A percentile compares a stretch with the other conserved stretches of the same genome.
phyloP scores from a whole-genome alignment of 1,284 basidiomycete genomes.

The Thecaphora frezii region DNA sequence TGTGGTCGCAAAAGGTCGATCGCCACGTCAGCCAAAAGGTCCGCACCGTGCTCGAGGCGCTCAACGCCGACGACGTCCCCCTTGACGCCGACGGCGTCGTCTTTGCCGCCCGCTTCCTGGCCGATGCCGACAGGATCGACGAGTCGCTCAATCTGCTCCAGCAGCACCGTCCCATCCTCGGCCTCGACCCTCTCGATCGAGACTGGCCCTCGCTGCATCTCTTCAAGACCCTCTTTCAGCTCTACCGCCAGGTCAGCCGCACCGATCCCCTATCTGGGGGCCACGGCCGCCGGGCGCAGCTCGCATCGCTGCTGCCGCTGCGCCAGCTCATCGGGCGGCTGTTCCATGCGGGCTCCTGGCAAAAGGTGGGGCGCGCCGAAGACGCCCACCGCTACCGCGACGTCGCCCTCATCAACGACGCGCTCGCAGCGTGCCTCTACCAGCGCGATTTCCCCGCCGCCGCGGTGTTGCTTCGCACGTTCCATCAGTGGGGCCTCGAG shows the following conservation, averaged over 20 bases:
- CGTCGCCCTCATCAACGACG: conserved; percentile 16
- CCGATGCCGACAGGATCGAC: neutral
- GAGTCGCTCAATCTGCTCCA: neutral
- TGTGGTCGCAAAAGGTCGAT: no score
- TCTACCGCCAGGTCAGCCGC: neutral
- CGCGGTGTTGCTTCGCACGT: conserved; percentile 19
- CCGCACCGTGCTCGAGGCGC: neutral
- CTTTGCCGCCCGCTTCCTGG: neutral
- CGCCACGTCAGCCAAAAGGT: neutral
- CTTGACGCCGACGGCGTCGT: neutral
- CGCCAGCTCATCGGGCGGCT: neutral
- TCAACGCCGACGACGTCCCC: neutral
- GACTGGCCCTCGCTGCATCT: neutral
- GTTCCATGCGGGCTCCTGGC: neutral
- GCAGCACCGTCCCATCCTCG: neutral
- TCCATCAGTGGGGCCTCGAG: conserved; percentile 19
- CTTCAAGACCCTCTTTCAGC: neutral
- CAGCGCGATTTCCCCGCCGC: conserved; percentile 26
- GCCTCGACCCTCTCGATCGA: neutral
- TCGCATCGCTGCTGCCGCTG: neutral
- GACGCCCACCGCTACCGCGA: neutral
- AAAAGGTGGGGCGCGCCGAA: neutral
- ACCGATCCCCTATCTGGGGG: no score
- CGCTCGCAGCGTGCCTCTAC: conserved; percentile 15
- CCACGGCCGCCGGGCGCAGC: no score